Percentiles rank a stretch among this genome's conserved stretches.
Conservation (phyloP, 768 basidiomycete species). For the Chiua virens region DNA sequence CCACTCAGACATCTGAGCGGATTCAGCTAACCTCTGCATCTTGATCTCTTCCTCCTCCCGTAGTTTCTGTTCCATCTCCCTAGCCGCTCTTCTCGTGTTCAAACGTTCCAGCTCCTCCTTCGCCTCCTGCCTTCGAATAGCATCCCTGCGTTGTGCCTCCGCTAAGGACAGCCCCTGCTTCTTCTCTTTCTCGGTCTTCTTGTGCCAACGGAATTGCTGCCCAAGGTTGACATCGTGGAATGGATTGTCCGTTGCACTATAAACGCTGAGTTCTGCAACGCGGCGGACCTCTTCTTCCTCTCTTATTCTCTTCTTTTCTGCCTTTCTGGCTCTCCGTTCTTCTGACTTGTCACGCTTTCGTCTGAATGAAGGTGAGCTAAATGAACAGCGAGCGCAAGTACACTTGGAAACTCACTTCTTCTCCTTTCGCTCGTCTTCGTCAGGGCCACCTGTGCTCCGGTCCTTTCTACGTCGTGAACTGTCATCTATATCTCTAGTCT, state of each 20-base stretch:
- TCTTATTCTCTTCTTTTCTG: slow-evolving; percentile 78
- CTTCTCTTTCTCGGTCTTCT: slow-evolving; percentile 95
- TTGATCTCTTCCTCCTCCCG: slow-evolving; percentile 91
- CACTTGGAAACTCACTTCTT: slow-evolving; percentile 45
- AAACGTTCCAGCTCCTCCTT: slow-evolving; percentile 93
- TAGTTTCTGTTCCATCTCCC: slow-evolving; percentile 85
- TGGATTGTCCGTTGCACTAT: slow-evolving; percentile 95
- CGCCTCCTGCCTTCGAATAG: slow-evolving; percentile 80
- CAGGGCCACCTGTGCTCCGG: slow-evolving; percentile 17
- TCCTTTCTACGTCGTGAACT: slow-evolving; percentile 29
- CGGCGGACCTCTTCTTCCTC: slow-evolving; percentile 91
- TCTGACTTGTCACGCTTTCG: slow-evolving; percentile 87
- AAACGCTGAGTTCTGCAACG: slow-evolving; percentile 93
- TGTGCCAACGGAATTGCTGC: slow-evolving; percentile 98
- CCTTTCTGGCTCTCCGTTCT: slow-evolving; percentile 80
- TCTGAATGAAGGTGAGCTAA: slow-evolving; percentile 38
- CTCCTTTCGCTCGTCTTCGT: slow-evolving; percentile 36
- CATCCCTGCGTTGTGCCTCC: slow-evolving; percentile 80
- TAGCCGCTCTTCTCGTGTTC: slow-evolving; percentile 86
- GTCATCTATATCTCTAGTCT: slow-evolving; percentile 31
- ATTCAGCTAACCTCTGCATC: slow-evolving; percentile 88
- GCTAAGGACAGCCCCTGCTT: slow-evolving; percentile 79
- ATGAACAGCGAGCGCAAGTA: background rate
- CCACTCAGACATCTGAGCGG: slow-evolving; percentile 98
- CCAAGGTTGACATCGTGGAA: slow-evolving; percentile 97